Evolutionary conservation across 192 early-diverging fungal species (phyloP).

Genomic region (Backusella macrospora): DNA sequence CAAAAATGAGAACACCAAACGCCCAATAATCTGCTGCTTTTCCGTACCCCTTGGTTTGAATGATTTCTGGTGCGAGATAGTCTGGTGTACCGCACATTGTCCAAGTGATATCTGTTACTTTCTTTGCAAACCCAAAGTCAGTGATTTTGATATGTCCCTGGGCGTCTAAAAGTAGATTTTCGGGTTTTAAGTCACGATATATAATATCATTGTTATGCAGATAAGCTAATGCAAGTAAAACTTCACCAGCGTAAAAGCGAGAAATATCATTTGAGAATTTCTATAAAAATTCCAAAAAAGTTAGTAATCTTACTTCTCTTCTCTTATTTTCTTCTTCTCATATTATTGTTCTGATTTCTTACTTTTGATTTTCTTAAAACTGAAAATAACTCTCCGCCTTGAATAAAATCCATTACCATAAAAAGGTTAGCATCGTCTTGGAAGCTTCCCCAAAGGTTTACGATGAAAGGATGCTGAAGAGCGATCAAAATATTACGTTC

Average conservation of each 20-base stretch:
- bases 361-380: conserved; percentile 72
- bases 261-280: conserved; percentile 82
- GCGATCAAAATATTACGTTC: conserved; percentile 85
- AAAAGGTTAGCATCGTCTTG: conserved; percentile 82
- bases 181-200: conserved; percentile 88
- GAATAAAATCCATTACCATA: conserved; percentile 86
- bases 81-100: conserved; percentile 91
- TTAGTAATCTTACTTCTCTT: background rate
- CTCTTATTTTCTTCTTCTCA: too few relatives aligned
- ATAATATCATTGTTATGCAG: conserved; percentile 82
- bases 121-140: conserved; percentile 92
- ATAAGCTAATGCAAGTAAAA: conserved; percentile 81
- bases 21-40: conserved; percentile 94
- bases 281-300: background rate
- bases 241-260: conserved; percentile 83
- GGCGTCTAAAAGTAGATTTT: conserved; percentile 71
- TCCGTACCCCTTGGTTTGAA: conserved; percentile 83
- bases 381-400: conserved; percentile 88
- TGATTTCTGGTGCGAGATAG: conserved; percentile 87
- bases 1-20: conserved; percentile 84
- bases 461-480: conserved; percentile 85
- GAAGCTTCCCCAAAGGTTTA: conserved; percentile 86
- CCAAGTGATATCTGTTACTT: conserved; percentile 75
- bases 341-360: background rate
- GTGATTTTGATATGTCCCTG: conserved; percentile 86